These are phyloP conservation scores for Aureobasidium sp. DNA, from an alignment of 2,329 filamentous ascomycete genomes.

Conservation along the genomic window DNA sequence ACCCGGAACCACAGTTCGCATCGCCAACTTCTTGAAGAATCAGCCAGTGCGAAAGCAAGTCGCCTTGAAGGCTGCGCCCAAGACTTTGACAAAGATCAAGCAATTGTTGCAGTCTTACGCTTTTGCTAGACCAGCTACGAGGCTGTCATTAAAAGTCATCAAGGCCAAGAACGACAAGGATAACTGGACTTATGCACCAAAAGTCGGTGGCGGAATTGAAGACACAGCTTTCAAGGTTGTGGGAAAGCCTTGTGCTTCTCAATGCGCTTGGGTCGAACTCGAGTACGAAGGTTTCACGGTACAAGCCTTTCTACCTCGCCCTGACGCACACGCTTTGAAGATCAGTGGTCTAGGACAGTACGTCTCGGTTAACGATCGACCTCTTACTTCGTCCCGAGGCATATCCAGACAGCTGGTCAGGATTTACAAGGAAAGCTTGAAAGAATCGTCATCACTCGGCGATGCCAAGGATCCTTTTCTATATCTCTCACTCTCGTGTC, in stretches of 20 bases:
- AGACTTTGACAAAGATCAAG: conserved; percentile 50
- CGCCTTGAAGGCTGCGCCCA: conserved; percentile 49
- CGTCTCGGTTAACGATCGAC: conserved; percentile 60
- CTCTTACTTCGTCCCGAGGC: conserved; percentile 48
- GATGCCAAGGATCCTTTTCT: conserved; percentile 50
- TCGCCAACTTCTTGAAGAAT: conserved; percentile 49
- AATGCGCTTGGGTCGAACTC: conserved; percentile 41
- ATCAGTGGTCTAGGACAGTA: conserved; percentile 42
- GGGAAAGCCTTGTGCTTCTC: conserved; percentile 46
- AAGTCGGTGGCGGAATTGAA: conserved; percentile 38
- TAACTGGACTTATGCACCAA: conserved; percentile 57
- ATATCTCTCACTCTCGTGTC: conserved; percentile 54
- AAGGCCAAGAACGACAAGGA: conserved; percentile 43
- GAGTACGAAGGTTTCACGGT: conserved; percentile 38
- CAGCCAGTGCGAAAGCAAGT: conserved; percentile 57
- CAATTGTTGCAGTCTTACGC: conserved; percentile 56
- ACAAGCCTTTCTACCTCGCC: conserved; percentile 50
- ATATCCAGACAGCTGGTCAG: conserved; percentile 51
- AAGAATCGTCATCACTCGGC: conserved; percentile 19
- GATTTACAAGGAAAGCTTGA: conserved; percentile 44
- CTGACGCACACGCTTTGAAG: conserved; percentile 34
- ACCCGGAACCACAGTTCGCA: conserved; percentile 60
- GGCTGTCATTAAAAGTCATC: conserved; percentile 51
- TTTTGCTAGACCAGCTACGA: conserved; percentile 55
- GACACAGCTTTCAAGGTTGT: conserved; percentile 57